Evolutionary conservation across 352 stramenopile species (phyloP).

Genomic region (Phytophthora quininea): DNA sequence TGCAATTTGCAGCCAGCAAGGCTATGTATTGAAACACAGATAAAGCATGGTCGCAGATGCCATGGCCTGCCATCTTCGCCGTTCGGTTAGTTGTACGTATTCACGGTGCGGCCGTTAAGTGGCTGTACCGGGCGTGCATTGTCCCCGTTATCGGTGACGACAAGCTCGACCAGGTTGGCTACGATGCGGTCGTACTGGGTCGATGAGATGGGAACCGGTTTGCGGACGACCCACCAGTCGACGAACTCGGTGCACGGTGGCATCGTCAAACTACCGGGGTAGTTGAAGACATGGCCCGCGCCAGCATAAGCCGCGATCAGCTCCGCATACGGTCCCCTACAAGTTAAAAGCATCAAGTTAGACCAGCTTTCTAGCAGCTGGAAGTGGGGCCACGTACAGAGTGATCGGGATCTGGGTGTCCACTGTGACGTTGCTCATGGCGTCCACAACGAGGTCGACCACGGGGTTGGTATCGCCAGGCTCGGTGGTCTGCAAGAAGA

Average conservation of each 20-base stretch:
- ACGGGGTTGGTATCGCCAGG: constrained; percentile 9
- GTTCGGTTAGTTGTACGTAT: constrained; percentile 31
- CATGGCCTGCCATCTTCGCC: neutral
- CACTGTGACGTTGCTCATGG: constrained; percentile 20
- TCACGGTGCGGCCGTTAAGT: constrained; percentile 30
- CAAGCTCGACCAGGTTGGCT: constrained; percentile 24
- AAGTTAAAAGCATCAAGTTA: neutral
- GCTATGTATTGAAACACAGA: too few species aligned
- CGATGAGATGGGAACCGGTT: constrained; percentile 27
- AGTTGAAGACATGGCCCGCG: constrained; percentile 50
- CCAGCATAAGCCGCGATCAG: constrained; percentile 39
- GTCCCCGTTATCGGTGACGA: constrained; percentile 28
- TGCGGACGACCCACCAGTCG: constrained; percentile 41
- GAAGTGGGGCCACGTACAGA: constrained; percentile 29
- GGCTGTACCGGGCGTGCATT: constrained; percentile 35
- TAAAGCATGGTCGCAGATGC: too few species aligned
- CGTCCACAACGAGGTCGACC: constrained; percentile 41
- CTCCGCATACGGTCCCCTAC: constrained; percentile 56
- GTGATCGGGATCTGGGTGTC: constrained; percentile 27
- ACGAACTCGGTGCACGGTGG: constrained; percentile 41
- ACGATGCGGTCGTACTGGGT: constrained; percentile 34
- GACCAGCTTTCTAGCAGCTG: neutral
- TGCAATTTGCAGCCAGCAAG: too few species aligned
- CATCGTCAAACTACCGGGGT: constrained; percentile 40
- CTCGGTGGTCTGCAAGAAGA: constrained; percentile 28